Evolutionary conservation across 228 moss, liverwort and hornwort genomes (phyloP).

Genomic region (Sphagnum magellanicum): DNA sequence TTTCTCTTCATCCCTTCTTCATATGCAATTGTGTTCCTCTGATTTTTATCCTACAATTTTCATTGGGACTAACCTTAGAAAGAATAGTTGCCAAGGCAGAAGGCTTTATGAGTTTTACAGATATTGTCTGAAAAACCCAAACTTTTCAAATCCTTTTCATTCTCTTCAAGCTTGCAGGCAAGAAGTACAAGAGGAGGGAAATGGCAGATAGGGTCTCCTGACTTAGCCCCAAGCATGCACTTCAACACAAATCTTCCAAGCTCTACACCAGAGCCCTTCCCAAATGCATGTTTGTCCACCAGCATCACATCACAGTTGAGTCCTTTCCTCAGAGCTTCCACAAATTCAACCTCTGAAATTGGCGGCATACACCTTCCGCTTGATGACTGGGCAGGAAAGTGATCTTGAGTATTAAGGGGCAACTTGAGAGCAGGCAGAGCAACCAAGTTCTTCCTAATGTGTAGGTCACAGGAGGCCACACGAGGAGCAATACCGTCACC

Average conservation of each 20-base stretch:
- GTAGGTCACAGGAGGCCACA: neutral
- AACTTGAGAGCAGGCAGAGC: conserved; percentile 1
- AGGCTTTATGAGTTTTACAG: conserved; percentile 16
- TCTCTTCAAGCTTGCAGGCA: conserved; percentile 14
- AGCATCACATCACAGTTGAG: conserved; percentile 10
- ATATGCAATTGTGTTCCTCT: neutral
- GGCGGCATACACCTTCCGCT: neutral
- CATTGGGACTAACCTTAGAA: conserved; percentile 2
- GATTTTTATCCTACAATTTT: neutral
- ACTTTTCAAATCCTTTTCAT: conserved; percentile 7
- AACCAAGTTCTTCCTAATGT: neutral
- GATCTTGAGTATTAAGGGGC: neutral
- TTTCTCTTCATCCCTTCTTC: neutral
- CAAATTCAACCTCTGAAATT: neutral
- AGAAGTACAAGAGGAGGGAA: conserved; percentile 11
- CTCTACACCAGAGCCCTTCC: conserved; percentile 11
- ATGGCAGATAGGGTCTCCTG: neutral
- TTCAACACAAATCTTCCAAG: conserved; percentile 6
- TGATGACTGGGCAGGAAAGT: neutral
- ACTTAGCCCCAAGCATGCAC: neutral
- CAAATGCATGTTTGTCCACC: conserved; percentile 15
- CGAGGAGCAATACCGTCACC: too few species aligned
- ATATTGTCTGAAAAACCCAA: conserved; percentile 9
- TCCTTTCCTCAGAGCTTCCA: conserved; percentile 3
- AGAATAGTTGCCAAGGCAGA: conserved; percentile 1